These are phyloP conservation scores for Fusarium mangiferae DNA, from an alignment of 2,329 filamentous ascomycete genomes.

Conservation along the genomic window DNA sequence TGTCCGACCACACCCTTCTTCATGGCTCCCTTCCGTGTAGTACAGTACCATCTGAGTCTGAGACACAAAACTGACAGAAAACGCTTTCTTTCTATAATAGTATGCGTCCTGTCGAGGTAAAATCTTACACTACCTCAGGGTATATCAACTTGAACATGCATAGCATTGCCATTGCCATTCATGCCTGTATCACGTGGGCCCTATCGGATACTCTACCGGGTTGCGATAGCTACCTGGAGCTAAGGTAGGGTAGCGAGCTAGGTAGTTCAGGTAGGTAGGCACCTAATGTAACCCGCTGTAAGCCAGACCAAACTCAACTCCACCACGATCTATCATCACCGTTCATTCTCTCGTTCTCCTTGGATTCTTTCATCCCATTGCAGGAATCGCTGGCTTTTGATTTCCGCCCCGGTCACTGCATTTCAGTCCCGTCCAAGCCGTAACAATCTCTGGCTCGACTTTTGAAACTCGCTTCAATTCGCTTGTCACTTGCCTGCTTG, in stretches of 20 bases:
- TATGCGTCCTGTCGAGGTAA: background rate
- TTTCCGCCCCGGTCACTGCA: background rate
- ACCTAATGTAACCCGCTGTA: conserved; percentile 43
- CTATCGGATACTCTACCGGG: conserved; percentile 33
- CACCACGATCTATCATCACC: conserved; percentile 31
- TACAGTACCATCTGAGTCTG: conserved; percentile 15
- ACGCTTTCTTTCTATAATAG: background rate
- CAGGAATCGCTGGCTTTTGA: background rate
- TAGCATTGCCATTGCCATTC: background rate
- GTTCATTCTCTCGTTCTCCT: background rate
- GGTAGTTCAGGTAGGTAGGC: conserved; percentile 12
- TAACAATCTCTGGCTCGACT: background rate
- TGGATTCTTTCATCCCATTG: background rate
- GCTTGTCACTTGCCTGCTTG: background rate
- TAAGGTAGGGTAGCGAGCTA: background rate
- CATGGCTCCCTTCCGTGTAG: background rate
- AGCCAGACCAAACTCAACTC: conserved; percentile 30
- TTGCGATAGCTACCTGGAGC: conserved; percentile 1
- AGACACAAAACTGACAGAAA: conserved; percentile 18
- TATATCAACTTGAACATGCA: background rate
- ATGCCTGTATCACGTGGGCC: conserved; percentile 40
- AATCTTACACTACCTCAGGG: too few species aligned
- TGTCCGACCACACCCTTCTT: conserved; percentile 22
- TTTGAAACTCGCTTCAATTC: background rate
- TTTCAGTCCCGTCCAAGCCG: background rate